Percentiles rank a stretch among this genome's conserved stretches.
Evolutionary conservation across 257 asterid species (phyloP).

Genomic region (Cinchona pubescens): DNA sequence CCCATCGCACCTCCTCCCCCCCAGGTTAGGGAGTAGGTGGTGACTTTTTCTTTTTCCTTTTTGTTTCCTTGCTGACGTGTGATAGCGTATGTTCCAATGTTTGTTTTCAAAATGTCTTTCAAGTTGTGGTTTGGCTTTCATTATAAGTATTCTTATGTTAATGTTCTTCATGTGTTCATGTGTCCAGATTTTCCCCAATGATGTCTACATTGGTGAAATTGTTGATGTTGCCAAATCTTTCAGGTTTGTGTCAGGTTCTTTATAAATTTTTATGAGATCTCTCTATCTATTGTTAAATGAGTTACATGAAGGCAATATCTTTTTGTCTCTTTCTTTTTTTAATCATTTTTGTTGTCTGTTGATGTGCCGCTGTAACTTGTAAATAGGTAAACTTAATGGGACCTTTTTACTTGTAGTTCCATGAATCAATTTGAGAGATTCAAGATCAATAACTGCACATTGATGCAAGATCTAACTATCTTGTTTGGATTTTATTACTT

Average conservation of each 20-base stretch:
- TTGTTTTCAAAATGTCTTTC: background rate
- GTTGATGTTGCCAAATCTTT: constrained; percentile 56
- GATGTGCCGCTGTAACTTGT: background rate
- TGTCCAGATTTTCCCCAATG: constrained; percentile 81
- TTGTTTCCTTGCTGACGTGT: background rate
- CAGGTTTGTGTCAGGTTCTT: constrained; percentile 44
- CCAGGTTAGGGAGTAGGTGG: background rate
- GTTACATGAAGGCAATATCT: background rate
- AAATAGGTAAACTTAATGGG: background rate
- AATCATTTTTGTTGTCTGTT: background rate
- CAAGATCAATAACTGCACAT: background rate
- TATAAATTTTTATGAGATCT: background rate
- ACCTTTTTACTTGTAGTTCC: background rate
- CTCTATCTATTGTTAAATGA: background rate
- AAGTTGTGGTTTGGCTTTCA: background rate
- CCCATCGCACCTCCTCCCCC: background rate
- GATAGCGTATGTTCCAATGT: background rate
- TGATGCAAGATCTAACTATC: background rate
- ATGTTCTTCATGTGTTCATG: constrained; percentile 8
- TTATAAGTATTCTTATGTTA: background rate
- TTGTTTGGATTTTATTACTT: background rate
- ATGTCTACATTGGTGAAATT: constrained; percentile 65
- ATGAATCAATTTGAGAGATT: background rate
- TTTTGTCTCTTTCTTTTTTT: background rate
- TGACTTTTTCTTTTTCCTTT: background rate